These are phyloP conservation scores for Phytophthora pisi DNA, from an alignment of 352 stramenopile genomes.

Conservation along the genomic window DNA sequence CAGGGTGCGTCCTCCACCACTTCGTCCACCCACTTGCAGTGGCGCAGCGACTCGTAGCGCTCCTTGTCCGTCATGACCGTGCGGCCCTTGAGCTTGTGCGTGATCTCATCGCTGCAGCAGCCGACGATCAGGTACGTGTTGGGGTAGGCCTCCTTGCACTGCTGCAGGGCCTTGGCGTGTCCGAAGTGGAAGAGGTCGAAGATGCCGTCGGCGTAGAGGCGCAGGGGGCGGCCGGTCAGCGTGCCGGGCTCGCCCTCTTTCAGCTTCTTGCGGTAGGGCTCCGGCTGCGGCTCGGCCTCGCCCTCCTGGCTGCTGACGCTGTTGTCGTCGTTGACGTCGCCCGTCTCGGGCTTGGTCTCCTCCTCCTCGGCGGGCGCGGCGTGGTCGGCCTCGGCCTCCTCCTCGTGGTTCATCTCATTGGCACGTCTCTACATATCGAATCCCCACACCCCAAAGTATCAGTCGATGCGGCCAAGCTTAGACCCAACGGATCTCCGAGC, in stretches of 20 bases:
- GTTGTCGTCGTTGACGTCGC: conserved; percentile 20
- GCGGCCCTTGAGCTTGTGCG: conserved; percentile 86
- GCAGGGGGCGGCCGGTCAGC: conserved; percentile 74
- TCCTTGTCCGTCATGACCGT: conserved; percentile 91
- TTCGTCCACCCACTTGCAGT: conserved; percentile 90
- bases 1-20: conserved; percentile 88
- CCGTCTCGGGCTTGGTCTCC: conserved; percentile 17
- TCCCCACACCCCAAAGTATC: conserved; percentile 14
- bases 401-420: conserved; percentile 44
- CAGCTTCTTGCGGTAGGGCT: conserved; percentile 68
- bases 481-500: neutral
- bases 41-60: conserved; percentile 84
- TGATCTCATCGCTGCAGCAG: conserved; percentile 87
- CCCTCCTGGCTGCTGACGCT: conserved; percentile 34
- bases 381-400: conserved; percentile 38
- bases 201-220: conserved; percentile 89
- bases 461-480: conserved; percentile 4
- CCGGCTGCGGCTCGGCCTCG: conserved; percentile 32
- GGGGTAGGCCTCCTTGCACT: conserved; percentile 88
- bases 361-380: conserved; percentile 13
- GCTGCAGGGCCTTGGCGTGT: conserved; percentile 86
- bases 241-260: conserved; percentile 72
- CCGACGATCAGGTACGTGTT: conserved; percentile 88
- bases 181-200: conserved; percentile 92
- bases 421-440: conserved; percentile 38